phyloP scores from a whole-genome alignment of 768 basidiomycete species.

The Termitomyces sp. region DNA sequence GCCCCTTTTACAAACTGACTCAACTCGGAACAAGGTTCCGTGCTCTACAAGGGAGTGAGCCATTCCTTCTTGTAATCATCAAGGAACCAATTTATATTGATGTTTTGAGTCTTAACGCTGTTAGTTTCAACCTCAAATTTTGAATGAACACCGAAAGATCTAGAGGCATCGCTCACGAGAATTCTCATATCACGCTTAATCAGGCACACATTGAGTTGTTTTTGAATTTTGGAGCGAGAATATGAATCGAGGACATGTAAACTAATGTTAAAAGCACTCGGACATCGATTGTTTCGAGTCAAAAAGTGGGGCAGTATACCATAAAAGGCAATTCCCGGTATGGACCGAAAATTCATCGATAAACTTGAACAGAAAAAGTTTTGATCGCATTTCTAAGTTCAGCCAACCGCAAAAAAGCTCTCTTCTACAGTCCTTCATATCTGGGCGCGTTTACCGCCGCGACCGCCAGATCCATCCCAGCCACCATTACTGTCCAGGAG shows the following conservation, averaged over 20 bases:
- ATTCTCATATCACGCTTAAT: not conserved
- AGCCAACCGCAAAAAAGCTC: slow-evolving; percentile 12
- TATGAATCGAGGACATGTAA: not conserved
- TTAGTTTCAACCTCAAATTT: not conserved
- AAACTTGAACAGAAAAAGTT: slow-evolving; percentile 10
- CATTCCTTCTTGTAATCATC: not conserved
- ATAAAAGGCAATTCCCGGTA: slow-evolving; percentile 8
- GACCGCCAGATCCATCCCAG: slow-evolving; percentile 32
- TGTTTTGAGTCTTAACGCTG: not conserved
- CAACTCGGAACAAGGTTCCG: not conserved
- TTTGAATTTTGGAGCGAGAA: not conserved
- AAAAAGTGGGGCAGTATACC: not conserved
- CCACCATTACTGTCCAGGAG: slow-evolving; percentile 72
- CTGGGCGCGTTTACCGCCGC: slow-evolving; percentile 19
- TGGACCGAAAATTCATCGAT: slow-evolving; percentile 13
- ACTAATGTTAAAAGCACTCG: not conserved
- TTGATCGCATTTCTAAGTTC: not conserved
- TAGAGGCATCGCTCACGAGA: not conserved
- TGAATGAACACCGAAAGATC: not conserved
- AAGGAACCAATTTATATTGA: not conserved
- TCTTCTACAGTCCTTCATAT: slow-evolving; percentile 1
- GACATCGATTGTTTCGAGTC: not conserved
- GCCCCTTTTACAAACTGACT: not conserved
- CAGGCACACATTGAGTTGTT: not conserved
- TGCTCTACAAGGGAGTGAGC: not conserved